Evolutionary conservation across 1,139 yeast genomes (phyloP).

Genomic region (Blastobotrys buckinghamii): DNA sequence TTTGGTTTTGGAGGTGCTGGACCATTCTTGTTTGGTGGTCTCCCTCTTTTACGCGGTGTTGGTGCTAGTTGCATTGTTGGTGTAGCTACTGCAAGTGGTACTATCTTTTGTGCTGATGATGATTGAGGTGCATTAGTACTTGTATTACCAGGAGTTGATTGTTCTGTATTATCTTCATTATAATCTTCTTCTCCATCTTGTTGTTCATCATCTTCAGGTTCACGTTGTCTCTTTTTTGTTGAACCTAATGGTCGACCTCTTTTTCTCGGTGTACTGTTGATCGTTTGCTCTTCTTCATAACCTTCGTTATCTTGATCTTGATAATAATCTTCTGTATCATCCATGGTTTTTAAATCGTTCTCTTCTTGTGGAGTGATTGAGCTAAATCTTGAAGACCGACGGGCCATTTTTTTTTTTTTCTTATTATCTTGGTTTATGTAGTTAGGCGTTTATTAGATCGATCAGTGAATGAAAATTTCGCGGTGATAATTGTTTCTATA

Average conservation of each 20-base stretch:
- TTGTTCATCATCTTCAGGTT: slow-evolving; percentile 7
- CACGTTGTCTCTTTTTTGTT: slow-evolving; percentile 16
- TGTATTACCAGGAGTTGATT: too few species aligned
- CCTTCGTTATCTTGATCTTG: neutral
- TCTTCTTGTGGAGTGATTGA: neutral
- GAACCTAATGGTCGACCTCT: neutral
- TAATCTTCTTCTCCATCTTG: slow-evolving; percentile 9
- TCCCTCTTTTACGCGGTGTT: slow-evolving; percentile 20
- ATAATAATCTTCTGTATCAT: too few species aligned
- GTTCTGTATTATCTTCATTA: slow-evolving; percentile 13
- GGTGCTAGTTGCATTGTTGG: slow-evolving; percentile 1
- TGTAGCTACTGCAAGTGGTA: slow-evolving; percentile 11
- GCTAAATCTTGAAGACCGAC: neutral
- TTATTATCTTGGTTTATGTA: neutral
- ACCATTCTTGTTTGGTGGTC: slow-evolving; percentile 12
- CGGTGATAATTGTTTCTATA: too few species aligned
- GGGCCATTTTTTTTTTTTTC: neutral
- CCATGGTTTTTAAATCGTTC: too few species aligned
- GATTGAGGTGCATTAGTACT: too few species aligned
- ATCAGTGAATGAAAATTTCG: too few species aligned
- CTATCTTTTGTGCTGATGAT: slow-evolving; percentile 13
- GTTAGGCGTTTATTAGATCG: neutral
- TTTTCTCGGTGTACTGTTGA: neutral
- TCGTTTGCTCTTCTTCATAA: neutral
- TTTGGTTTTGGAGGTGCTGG: slow-evolving; percentile 5